Percentiles rank a stretch among this genome's conserved stretches.
Evolutionary conservation across 257 asterid species (phyloP).

Genomic region (Salvia miltiorrhiza): DNA sequence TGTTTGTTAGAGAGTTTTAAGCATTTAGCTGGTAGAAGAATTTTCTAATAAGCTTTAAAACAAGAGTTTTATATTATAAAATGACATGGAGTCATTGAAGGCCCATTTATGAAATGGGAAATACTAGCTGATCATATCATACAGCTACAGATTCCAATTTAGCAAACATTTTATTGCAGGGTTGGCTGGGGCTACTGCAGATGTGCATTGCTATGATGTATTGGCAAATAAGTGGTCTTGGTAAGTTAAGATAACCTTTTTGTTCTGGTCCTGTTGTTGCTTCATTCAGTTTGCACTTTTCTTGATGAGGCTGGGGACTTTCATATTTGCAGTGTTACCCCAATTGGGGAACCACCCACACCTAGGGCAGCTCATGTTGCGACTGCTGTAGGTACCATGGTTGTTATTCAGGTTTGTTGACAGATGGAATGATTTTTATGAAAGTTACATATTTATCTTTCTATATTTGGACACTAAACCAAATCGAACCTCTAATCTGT

Average conservation of each 20-base stretch:
- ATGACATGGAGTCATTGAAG: slow-evolving; percentile 5
- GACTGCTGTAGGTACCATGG: slow-evolving; percentile 98
- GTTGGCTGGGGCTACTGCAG: slow-evolving; percentile 98
- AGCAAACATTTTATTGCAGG: slow-evolving; percentile 53
- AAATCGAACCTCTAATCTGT: slow-evolving; percentile 16
- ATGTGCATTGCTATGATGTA: slow-evolving; percentile 88
- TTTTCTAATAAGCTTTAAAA: background rate
- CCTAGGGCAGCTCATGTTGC: slow-evolving; percentile 99
- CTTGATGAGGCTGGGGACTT: slow-evolving; percentile 17
- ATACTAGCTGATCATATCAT: background rate
- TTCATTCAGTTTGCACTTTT: slow-evolving; percentile 12
- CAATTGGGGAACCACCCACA: slow-evolving; percentile 99
- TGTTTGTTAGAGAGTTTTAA: slow-evolving; percentile 10
- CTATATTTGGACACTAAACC: background rate
- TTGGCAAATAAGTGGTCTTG: slow-evolving; percentile 92
- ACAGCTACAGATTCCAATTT: background rate
- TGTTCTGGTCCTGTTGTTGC: slow-evolving; percentile 4
- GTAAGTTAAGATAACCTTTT: slow-evolving; percentile 34
- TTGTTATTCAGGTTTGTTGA: slow-evolving; percentile 87
- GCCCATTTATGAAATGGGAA: slow-evolving; percentile 5
- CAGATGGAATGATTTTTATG: background rate
- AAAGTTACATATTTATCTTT: background rate
- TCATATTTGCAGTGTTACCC: slow-evolving; percentile 64
- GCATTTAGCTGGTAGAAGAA: background rate
- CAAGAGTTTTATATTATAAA: background rate